phyloP scores from a whole-genome alignment of 2,329 filamentous ascomycete species.

The Tetracladium maxilliforme region DNA sequence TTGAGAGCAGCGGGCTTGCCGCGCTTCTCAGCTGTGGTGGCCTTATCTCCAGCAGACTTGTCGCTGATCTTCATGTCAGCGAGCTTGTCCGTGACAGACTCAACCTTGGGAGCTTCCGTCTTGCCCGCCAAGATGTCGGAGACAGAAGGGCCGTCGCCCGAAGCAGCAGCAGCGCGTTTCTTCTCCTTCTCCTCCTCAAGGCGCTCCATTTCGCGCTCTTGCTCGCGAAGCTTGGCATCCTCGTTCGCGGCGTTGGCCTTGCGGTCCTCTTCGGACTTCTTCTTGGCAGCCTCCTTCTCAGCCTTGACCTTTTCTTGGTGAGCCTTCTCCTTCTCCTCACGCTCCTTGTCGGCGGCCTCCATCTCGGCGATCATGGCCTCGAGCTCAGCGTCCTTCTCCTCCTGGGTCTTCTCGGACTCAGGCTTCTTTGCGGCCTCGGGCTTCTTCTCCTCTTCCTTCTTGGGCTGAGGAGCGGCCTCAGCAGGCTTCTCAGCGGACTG shows the following conservation, averaged over 20 bases:
- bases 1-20: constrained; percentile 80
- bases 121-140: constrained; percentile 33
- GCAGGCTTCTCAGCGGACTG: constrained; percentile 7
- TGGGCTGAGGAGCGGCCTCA: constrained; percentile 15
- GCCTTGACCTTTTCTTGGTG: constrained; percentile 1
- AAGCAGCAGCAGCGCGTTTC: constrained; percentile 37
- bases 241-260: constrained; percentile 35
- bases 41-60: constrained; percentile 11
- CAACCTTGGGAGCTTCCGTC: too few species aligned
- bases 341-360: constrained; percentile 37
- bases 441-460: constrained; percentile 35
- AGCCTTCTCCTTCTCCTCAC: constrained; percentile 30
- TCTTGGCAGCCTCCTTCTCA: constrained; percentile 19
- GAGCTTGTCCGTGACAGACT: too few species aligned
- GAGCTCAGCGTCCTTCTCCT: constrained; percentile 37
- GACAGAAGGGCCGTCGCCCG: constrained; percentile 29
- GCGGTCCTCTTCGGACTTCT: constrained; percentile 27
- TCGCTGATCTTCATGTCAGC: too few species aligned
- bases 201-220: constrained; percentile 58
- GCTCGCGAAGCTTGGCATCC: constrained; percentile 54
- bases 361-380: constrained; percentile 48
- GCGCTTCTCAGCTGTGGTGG: constrained; percentile 44
- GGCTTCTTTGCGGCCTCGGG: constrained; percentile 29
- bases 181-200: constrained; percentile 57
- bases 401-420: constrained; percentile 17